Evolutionary conservation across 345 rosid species (phyloP).

Genomic region (Hypericum perforatum): DNA sequence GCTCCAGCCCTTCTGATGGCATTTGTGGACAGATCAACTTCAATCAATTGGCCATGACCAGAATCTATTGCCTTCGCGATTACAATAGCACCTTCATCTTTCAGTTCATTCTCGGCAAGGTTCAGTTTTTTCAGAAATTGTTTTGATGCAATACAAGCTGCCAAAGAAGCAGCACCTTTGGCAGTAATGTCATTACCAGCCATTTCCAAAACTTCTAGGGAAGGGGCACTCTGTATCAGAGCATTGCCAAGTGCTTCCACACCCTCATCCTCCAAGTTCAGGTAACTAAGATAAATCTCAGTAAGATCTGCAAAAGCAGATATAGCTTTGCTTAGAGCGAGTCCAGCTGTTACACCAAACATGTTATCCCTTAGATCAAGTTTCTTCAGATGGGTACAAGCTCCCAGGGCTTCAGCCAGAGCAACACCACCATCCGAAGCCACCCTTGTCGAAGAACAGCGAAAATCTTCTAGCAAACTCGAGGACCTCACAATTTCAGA

Average conservation of each 20-base stretch:
- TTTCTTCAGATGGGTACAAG: background rate
- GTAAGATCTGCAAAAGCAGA: background rate
- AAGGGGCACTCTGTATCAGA: slow-evolving; percentile 1
- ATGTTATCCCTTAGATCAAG: slow-evolving; percentile 3
- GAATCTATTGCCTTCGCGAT: slow-evolving; percentile 18
- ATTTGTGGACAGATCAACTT: slow-evolving; percentile 26
- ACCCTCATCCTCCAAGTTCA: slow-evolving; percentile 3
- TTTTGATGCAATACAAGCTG: background rate
- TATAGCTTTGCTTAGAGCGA: slow-evolving; percentile 2
- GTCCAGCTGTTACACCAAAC: slow-evolving; percentile 5
- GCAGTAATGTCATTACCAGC: slow-evolving; percentile 5
- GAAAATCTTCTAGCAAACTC: no score
- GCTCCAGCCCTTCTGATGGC: slow-evolving; percentile 26
- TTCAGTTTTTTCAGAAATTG: slow-evolving; percentile 16
- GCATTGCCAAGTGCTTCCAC: slow-evolving; percentile 1
- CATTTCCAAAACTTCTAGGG: slow-evolving; percentile 5
- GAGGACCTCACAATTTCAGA: no score
- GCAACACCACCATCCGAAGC: background rate
- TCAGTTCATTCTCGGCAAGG: background rate
- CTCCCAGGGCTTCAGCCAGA: background rate
- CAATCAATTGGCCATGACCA: slow-evolving; percentile 22
- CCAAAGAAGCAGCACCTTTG: slow-evolving; percentile 1
- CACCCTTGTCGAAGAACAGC: background rate
- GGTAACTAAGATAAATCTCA: slow-evolving; percentile 1
- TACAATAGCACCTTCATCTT: background rate